phyloP scores from a whole-genome alignment of 202 grass and related monocot species.

The Bolboschoenoplectus hybrid region DNA sequence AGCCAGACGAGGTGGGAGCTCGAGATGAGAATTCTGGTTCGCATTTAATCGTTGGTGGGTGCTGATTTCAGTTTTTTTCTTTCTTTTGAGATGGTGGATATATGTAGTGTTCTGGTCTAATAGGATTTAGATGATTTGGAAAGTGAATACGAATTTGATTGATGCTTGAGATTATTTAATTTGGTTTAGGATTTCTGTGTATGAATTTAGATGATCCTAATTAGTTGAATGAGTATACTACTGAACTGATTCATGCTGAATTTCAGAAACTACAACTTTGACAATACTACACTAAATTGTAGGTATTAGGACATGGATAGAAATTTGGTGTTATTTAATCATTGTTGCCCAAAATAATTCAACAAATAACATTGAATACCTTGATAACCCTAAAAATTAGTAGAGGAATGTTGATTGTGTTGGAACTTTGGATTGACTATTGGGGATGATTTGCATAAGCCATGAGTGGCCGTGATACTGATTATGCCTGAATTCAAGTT shows the following conservation, averaged over 20 bases:
- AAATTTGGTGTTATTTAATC: not conserved
- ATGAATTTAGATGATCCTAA: not conserved
- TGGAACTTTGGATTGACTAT: not conserved
- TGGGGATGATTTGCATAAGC: not conserved
- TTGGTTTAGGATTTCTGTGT: not conserved
- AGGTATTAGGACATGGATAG: not conserved
- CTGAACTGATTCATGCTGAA: not conserved
- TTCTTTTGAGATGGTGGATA: not conserved
- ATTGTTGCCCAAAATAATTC: not conserved
- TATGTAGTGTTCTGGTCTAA: not conserved
- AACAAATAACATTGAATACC: not conserved
- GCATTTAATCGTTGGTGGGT: not conserved
- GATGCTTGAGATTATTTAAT: slow-evolving; percentile 13
- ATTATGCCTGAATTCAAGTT: not conserved
- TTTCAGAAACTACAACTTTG: not conserved
- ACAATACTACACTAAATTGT: not conserved
- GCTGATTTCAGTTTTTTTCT: not conserved
- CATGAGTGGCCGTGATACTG: not conserved
- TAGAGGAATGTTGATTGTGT: not conserved
- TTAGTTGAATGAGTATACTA: not conserved
- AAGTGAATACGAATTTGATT: not conserved
- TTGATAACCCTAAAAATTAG: not conserved
- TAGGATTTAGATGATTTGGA: not conserved
- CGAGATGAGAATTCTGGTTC: slow-evolving; percentile 12
- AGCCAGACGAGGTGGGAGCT: not conserved